Evolutionary conservation across 1,284 basidiomycete genomes (phyloP), one percentile per base, ranked within the genome.

Genomic region (Mycena citricolor): DNA sequence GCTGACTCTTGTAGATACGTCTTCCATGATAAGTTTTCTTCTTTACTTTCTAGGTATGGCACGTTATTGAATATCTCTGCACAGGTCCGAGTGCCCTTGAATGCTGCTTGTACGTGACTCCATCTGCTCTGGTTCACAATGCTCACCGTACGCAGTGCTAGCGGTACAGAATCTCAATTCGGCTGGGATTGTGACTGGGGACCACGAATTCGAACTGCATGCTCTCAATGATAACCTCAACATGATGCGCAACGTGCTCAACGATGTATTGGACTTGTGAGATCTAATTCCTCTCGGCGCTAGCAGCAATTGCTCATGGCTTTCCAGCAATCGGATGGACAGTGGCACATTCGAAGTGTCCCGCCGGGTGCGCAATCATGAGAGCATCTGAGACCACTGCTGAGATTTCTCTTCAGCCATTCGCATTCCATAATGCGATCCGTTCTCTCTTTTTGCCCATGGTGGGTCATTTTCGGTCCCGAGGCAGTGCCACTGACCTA

Each of bases 161-260:
- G 91, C 91, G 0, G 83, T 93, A 8, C 92, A 94, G 66, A 94
- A 95, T 59, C 84, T 94, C 74, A 83, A 86, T 49, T 89, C 87
- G 1, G 79, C 74, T 0, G 76, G 79, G 7, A 72, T 73, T 6
- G 71, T 91, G 31, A 71, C 73, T 4, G 77, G 76, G 53, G 74
- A 79, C 14, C 79, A 86, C 52, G 84, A 86, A 51, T 76, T 90
- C 34, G 90, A 92, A 62, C 89, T 89, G 60, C 79, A 76, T 52
- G 89, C 88, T 5, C 71, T 94, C 17, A 83, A 86, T 56, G 87
- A 87, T 3, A 89, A 85, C 60, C 66, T 94, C 44, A 84, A 79
- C 48, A 91, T 93, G 86, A 94, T 92, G 86, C 84, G 83, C n/a
- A 88, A 89, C 71, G 90, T 95, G 1, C 67, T 94, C 24, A 93